These are phyloP conservation scores for Pelargonium cotyledonis DNA, from an alignment of 441 rosid genomes.

Conservation along the genomic window DNA sequence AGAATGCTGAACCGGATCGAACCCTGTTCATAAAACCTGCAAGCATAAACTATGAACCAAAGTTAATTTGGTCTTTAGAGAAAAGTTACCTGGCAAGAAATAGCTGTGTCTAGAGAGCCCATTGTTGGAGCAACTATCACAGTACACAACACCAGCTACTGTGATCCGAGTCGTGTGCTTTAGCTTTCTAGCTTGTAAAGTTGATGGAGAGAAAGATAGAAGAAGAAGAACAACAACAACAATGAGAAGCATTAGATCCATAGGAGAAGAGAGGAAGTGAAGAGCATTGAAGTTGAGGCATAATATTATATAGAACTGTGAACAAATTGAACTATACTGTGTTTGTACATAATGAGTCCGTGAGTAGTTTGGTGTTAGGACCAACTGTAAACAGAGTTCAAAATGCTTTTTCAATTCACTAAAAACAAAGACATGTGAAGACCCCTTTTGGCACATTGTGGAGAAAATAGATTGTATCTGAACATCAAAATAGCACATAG, in stretches of 20 bases:
- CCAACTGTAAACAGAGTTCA: slow-evolving; percentile 28
- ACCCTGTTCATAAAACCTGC: no score
- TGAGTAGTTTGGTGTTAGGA: slow-evolving; percentile 42
- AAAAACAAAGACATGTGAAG: slow-evolving; percentile 85
- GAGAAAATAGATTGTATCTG: slow-evolving; percentile 5
- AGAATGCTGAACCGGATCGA: no score
- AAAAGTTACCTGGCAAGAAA: slow-evolving; percentile 52
- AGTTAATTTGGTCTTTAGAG: no score
- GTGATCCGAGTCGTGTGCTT: slow-evolving; percentile 42
- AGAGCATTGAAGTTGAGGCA: slow-evolving; percentile 14
- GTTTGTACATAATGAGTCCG: slow-evolving; percentile 36
- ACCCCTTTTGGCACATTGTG: slow-evolving; percentile 42
- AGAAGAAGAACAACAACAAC: slow-evolving; percentile 27
- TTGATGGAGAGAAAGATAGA: no score
- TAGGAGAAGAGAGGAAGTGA: slow-evolving; percentile 26
- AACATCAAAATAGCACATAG: not conserved
- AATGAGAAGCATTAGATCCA: slow-evolving; percentile 30
- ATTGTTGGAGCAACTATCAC: slow-evolving; percentile 45
- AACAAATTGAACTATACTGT: not conserved
- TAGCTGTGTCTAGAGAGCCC: slow-evolving; percentile 53
- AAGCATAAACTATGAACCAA: no score
- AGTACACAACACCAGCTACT: slow-evolving; percentile 58
- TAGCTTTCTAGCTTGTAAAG: slow-evolving; percentile 13
- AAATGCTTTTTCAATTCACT: slow-evolving; percentile 38
- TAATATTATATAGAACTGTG: slow-evolving; percentile 7